phyloP scores from a whole-genome alignment of 148 eudicot species.

The Nyssa sinensis region DNA sequence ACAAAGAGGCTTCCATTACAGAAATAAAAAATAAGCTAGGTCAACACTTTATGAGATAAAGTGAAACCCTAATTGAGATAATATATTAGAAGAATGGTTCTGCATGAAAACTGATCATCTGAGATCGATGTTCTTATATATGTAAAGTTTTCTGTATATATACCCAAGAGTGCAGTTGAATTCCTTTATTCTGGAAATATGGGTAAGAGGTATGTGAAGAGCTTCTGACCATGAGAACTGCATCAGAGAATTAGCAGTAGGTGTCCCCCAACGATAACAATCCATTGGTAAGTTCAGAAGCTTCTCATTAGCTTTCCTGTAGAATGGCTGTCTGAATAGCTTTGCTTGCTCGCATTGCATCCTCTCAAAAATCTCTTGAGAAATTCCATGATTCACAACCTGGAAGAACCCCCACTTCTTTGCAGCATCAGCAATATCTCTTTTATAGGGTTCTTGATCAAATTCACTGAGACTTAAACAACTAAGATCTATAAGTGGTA shows the following conservation, averaged over 20 bases:
- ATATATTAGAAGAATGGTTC: neutral
- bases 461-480: neutral
- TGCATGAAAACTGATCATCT: neutral
- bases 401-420: slow-evolving; percentile 21
- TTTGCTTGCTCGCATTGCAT: slow-evolving; percentile 15
- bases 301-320: slow-evolving; percentile 1
- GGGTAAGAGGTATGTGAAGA: slow-evolving; percentile 11
- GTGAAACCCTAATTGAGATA: neutral
- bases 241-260: slow-evolving; percentile 14
- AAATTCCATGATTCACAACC: slow-evolving; percentile 17
- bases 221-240: slow-evolving; percentile 28
- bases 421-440: slow-evolving; percentile 14
- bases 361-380: neutral
- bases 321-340: slow-evolving; percentile 14
- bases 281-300: slow-evolving; percentile 2
- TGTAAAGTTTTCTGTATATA: neutral
- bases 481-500: slow-evolving; percentile 16
- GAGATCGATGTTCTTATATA: neutral
- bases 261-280: slow-evolving; percentile 22
- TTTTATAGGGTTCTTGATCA: neutral
- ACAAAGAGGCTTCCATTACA: too few relatives aligned
- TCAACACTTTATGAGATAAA: too few relatives aligned
- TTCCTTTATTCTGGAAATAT: neutral
- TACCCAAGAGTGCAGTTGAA: slow-evolving; percentile 16
- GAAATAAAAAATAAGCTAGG: too few relatives aligned